Evolutionary conservation across 108 stramenopile genomes (phyloP), one percentile per base, ranked within the genome.

Genomic region (Nannochloropsis salina): DNA sequence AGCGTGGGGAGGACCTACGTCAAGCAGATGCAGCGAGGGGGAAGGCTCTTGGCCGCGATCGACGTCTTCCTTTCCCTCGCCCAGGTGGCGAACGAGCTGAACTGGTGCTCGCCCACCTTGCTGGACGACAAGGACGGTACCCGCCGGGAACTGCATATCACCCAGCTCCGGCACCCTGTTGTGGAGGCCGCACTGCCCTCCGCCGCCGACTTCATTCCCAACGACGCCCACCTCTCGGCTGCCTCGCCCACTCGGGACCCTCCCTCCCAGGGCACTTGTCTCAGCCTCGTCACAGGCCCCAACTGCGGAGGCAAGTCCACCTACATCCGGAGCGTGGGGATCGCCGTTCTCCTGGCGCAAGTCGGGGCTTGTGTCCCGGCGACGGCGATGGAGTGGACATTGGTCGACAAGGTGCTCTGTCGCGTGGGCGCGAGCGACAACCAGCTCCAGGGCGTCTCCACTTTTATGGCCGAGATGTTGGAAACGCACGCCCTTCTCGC

Each of bases 291-390:
- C 11, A 88, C 89, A 43, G 92, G 92, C 10, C 92, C 92, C 4
- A 92, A 92, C 81, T 90, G 89, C 88, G 92, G 91, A 9, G 92
- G 92, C 40, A 92, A 92, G 45, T 86, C 85, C n/a, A 92, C 92
- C 84, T 91, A 80, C 43, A 86, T 90, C 43, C 84, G 89, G 42
- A 86, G 85, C 42, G 90, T 91, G 43, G 91, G 89, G 42, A 86
- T 89, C 8, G 90, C 91, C 18, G 90, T 84, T 22, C 84, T 92
- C 43, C 88, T 92, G 79, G 91, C 92, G 51, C 92, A 92, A 44
- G 86, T 90, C 2, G 92, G 92, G 5, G 79, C 45, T 18, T 90
- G 90, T n/a, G 92, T 92, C 21, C 91, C 92, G 9, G 90, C 90
- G 9, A 43, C 44, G n/a, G 4, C 43, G 83, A 90, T 90, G 45